Evolutionary conservation across 2,329 filamentous ascomycete species (phyloP).

Genomic region (Aspergillus pseudoglaucus): DNA sequence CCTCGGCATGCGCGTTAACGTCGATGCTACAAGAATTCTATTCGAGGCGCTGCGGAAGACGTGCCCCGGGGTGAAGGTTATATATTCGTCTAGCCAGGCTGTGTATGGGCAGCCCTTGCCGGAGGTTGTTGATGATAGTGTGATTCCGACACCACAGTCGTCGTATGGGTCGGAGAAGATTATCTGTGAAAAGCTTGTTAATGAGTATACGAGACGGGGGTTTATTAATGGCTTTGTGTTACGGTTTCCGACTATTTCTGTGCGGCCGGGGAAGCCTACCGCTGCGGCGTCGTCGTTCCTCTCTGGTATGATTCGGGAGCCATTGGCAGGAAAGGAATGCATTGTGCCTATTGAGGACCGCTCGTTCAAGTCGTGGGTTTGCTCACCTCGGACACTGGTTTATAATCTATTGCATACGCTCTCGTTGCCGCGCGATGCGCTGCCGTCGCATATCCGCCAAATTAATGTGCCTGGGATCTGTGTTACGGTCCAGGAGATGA

Average conservation of each 20-base stretch:
- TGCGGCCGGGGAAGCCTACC: constrained; percentile 55
- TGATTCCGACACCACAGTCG: constrained; percentile 53
- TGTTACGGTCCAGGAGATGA: constrained; percentile 51
- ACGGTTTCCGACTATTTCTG: constrained; percentile 56
- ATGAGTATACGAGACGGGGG: constrained; percentile 56
- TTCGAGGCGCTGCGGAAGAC: constrained; percentile 47
- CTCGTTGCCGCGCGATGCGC: constrained; percentile 34
- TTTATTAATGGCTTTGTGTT: constrained; percentile 53
- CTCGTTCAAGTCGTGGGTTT: constrained; percentile 48
- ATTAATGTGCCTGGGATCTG: constrained; percentile 53
- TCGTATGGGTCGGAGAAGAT: constrained; percentile 60
- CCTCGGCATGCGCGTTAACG: constrained; percentile 54
- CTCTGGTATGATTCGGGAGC: constrained; percentile 56
- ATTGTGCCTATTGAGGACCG: constrained; percentile 47
- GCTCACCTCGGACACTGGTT: constrained; percentile 48
- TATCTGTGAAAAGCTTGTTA: constrained; percentile 56
- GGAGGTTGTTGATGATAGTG: constrained; percentile 44
- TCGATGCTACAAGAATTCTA: constrained; percentile 52
- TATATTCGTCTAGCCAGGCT: constrained; percentile 58
- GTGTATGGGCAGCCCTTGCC: constrained; percentile 57
- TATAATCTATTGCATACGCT: constrained; percentile 49
- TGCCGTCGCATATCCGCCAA: constrained; percentile 43
- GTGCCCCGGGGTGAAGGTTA: constrained; percentile 50
- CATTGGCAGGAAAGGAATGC: constrained; percentile 50
- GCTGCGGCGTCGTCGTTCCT: constrained; percentile 59